Conservation (phyloP, 257 asterid species). For the Striga asiatica region DNA sequence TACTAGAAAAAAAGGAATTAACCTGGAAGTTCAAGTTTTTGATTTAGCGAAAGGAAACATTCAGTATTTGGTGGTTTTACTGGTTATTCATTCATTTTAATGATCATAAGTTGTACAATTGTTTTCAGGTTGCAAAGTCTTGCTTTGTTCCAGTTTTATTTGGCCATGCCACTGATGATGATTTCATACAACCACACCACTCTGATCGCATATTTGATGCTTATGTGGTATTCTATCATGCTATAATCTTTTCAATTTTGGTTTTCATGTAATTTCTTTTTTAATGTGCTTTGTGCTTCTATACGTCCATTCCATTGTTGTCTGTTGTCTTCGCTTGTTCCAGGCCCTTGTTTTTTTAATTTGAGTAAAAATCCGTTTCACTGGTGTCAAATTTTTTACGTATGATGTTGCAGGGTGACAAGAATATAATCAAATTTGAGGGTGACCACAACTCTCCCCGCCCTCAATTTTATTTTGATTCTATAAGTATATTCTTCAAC, state of each 20-base stretch:
- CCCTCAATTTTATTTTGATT: conserved; percentile 85
- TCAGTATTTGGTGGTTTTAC: no score
- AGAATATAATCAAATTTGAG: conserved; percentile 77
- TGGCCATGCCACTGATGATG: conserved; percentile 77
- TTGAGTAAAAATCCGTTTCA: no score
- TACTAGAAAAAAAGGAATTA: not conserved
- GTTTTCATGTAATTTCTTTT: no score
- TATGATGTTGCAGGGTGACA: conserved; percentile 46
- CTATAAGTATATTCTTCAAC: conserved; percentile 76
- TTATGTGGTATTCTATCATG: conserved; percentile 75
- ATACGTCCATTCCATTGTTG: not conserved
- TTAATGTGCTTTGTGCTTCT: no score
- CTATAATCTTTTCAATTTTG: not conserved
- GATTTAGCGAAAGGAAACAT: not conserved
- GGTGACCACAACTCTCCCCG: conserved; percentile 92
- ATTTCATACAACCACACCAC: conserved; percentile 83
- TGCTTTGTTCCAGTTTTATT: conserved; percentile 73
- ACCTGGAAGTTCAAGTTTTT: not conserved
- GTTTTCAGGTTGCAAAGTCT: conserved; percentile 56
- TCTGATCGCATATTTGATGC: conserved; percentile 68
- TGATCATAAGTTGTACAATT: not conserved
- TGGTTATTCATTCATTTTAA: no score
- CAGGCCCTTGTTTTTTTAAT: no score
- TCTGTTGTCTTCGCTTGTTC: conserved; percentile 8
- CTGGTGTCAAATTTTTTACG: not conserved